Base-by-base conservation (phyloP, 768 basidiomycete species). In the Paxillus involutus region DNA sequence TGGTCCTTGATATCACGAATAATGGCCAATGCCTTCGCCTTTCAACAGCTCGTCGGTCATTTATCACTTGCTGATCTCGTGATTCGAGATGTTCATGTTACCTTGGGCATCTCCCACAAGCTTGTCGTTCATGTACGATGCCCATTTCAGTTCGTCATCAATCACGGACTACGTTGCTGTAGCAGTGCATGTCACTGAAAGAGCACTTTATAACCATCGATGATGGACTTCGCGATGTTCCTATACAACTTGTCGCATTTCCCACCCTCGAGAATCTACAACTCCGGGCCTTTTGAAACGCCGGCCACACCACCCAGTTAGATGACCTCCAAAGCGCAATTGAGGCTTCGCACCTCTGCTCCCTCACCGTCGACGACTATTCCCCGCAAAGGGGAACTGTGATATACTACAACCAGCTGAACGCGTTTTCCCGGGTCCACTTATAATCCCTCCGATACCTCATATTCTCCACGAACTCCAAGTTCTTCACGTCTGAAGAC, bases 91-190 rank as follows among this genome's bases (percentile, higher is more conserved):
- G 54, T 68, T 6, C 49, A 43, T 4, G 57, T n/a, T 36, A 3
- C 41, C 52, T 0, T 68, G 65, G 65, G 48, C 53, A 6, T 49
- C 56, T 67, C n/a, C n/a, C 45, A 61, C 66, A 30, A 56, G 51
- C 1, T 33, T 68, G 44, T 56, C 47, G 2, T 66, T 66, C 41
- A 68, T 68, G 63, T 58, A 59, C n/a, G 55, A 65, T 29, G 56
- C 57, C n/a, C 54, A 51, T 35, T 48, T 61, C 16, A 65, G 61
- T 39, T 44, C 53, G 33, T 49, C 61, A 8, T 59, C 65, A 0
- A 49, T 68, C 52, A 55, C 55, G 2, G 61, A 61, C 30, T 67
- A 68, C 14, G 50, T 53, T 13, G 14, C 42, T 6, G 32, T 67
- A 6, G 46, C 61, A 66, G 13, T 67, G 65, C 36, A 53, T 41